Base-by-base conservation (phyloP, 371 early-diverging fungal genomes). In the Haplosporangium sp. region DNA sequence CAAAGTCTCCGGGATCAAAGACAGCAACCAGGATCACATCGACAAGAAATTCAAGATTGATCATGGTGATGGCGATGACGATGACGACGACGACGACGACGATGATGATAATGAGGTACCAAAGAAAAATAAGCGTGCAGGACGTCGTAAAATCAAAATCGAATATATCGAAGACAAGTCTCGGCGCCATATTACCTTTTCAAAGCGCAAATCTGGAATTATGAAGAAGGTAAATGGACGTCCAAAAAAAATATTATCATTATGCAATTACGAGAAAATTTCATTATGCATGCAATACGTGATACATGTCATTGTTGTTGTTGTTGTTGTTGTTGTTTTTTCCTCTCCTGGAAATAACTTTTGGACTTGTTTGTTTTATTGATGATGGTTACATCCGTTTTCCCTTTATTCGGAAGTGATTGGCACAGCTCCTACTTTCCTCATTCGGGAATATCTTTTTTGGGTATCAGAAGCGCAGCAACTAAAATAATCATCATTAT, bases 201-300 rank as follows among this genome's bases (percentile, higher is more conserved):
- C 94, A 72, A 99, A 99, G 85, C 90, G 99, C 84, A 99, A 99
- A 85, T 96, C 98, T 40, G 99, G 99, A 53, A 96, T 99, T 76
- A 97, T 99, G 98, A 99, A 99, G 84, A 99, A 98, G 91, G 94
- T 90, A 75, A 3, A 45, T 15, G 15, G 15, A 45, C 45, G 15
- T 8, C 45, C 45, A 27, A 27, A 27, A 27, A 27, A 27, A 27
- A 27, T 27, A 27, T 27, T 27, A 27, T 27, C 27, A 27, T 15
- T 15, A 45, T 45, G 15, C 45, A 27, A 27, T 27, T 27, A 27
- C 27, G 27, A 27, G 27, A 27, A 27, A 27, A 27, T 27, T 27
- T 27, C 27, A 27, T 27, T 27, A 27, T 27, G 27, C 27, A 27
- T 27, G 27, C 27, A 27, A 27, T 27, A 27, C 27, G 1, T 27